Evolutionary conservation across 257 asterid genomes (phyloP).

Genomic region (Datura wrightii): DNA sequence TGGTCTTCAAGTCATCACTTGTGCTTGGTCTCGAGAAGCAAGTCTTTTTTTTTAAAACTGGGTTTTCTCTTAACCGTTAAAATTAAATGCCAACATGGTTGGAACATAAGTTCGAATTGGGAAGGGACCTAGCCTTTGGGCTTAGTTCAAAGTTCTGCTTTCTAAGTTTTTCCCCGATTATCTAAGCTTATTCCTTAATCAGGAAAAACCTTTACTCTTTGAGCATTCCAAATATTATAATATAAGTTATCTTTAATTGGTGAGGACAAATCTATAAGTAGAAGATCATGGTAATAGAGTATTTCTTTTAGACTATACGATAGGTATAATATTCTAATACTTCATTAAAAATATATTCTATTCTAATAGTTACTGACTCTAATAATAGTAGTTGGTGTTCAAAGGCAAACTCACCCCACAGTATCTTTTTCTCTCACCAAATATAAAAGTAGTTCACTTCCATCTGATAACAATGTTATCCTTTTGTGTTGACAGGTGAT

Average conservation of each 20-base stretch:
- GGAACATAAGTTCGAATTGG: neutral
- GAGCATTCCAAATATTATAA: neutral
- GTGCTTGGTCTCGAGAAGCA: slow-evolving; percentile 22
- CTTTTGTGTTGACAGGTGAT: neutral
- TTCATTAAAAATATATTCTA: neutral
- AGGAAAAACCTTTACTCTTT: slow-evolving; percentile 11
- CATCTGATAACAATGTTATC: neutral
- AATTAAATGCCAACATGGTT: neutral
- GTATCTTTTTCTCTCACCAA: neutral
- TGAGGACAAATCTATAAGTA: neutral
- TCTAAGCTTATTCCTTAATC: neutral
- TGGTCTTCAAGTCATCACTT: neutral
- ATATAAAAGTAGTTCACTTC: neutral
- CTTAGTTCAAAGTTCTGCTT: neutral
- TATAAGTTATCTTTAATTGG: neutral
- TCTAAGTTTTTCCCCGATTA: neutral
- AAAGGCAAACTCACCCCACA: neutral
- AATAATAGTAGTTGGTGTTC: neutral
- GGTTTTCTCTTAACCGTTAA: neutral
- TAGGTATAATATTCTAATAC: neutral
- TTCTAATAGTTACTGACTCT: neutral
- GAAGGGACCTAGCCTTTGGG: neutral
- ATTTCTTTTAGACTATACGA: neutral
- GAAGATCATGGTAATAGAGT: neutral
- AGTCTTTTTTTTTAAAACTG: neutral